A percentile compares a stretch with the other conserved stretches of the same genome.
Conservation (phyloP, 805 yeast genomes). For the Nakazawaea wickerhamii region DNA sequence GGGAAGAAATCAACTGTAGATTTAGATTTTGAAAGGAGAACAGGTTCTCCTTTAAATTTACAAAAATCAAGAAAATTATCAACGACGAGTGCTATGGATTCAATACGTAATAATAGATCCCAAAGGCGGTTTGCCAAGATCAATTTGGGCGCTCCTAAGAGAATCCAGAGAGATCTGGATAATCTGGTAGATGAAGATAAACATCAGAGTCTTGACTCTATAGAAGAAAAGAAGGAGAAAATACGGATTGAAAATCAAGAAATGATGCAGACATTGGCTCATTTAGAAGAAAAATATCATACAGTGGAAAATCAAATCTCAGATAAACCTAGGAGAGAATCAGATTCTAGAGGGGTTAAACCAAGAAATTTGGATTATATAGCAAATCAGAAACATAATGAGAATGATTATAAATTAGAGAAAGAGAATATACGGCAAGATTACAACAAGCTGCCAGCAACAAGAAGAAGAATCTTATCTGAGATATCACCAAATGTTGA, state of each 20-base stretch:
- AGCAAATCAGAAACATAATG: too few relatives aligned
- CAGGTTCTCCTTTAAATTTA: not conserved
- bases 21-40: not conserved
- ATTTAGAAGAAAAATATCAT: not conserved
- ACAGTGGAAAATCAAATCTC: too few relatives aligned
- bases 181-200: slow-evolving; percentile 12
- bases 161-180: slow-evolving; percentile 26
- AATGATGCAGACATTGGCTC: not conserved
- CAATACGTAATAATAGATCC: not conserved
- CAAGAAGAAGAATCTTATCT: not conserved
- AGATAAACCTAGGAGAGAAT: too few relatives aligned
- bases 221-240: slow-evolving; percentile 2
- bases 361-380: not conserved
- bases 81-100: not conserved
- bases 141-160: slow-evolving; percentile 31
- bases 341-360: not conserved
- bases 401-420: not conserved
- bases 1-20: not conserved
- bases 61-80: not conserved
- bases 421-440: slow-evolving; percentile 1
- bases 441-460: not conserved
- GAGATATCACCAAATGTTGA: slow-evolving; percentile 2
- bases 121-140: not conserved
- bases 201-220: not conserved
- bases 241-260: not conserved